Evolutionary conservation across 352 stramenopile genomes (phyloP), one percentile per base, ranked within the genome.

Genomic region (Phytophthora kernoviae): DNA sequence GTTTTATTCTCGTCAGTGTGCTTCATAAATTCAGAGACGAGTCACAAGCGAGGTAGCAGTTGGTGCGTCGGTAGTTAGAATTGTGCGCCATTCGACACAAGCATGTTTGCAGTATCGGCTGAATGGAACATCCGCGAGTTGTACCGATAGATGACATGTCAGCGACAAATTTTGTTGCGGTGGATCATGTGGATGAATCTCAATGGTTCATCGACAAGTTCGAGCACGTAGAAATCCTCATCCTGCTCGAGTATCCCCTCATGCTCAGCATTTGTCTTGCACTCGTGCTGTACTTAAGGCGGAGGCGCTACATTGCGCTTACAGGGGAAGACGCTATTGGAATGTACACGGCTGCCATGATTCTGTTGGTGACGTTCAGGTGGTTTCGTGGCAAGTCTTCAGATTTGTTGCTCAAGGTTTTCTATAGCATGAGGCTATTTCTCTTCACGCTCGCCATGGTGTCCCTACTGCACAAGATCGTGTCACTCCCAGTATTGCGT

Each of bases 381-480:
- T 75, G 78, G 61, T 79, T 70, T 58, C 60, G 24, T 42, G 60
- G 54, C 14, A 66, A 68, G 9, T 56, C 64, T 30, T 58, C 58
- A 6, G 34, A 64, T 15, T 20, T 65, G 21, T 41, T 69, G 47
- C 60, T 65, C 30, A 78, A 88, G 48, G 61, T 68, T 4, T 81
- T 81, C 39, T 93, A 87, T 62, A 62, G 68, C 21, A 78, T 71
- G 42, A 54, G 72, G 20, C 60, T 87, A 40, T 87, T 88, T 52
- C 55, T 84, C 20, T 77, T 85, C 46, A 48, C 79, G 11, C 54
- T 84, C 30, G 65, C 85, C 12, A 61, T 74, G 15, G 42, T 89
- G 21, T 88, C 87, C 42, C 57, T 88, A 34, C 39, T 81, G n/a
- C 77, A 89, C 46, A 86, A 85, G 45, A 80, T 65, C 42, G 72